Evolutionary conservation across 1,139 yeast genomes (phyloP).

Genomic region (Hemisphaericaspora xylanilytica): DNA sequence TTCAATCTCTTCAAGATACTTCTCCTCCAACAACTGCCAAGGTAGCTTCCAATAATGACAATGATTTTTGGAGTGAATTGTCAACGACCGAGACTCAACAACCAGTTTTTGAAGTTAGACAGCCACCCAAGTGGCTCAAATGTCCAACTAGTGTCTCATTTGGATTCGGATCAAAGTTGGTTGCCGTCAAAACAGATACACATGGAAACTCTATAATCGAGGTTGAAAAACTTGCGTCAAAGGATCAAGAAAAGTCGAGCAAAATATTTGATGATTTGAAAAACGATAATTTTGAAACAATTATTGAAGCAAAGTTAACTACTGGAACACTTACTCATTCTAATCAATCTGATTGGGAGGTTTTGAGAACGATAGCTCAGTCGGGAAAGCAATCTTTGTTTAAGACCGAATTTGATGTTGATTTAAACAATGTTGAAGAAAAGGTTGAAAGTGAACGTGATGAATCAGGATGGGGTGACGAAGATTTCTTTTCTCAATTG

Average conservation of each 20-base stretch:
- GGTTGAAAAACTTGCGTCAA: conserved; percentile 49
- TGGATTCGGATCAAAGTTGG: conserved; percentile 93
- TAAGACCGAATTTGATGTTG: conserved; percentile 17
- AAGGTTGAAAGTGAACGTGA: conserved; percentile 32
- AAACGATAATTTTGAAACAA: conserved; percentile 49
- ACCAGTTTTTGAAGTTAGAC: conserved; percentile 62
- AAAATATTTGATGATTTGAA: conserved; percentile 60
- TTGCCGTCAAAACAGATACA: conserved; percentile 46
- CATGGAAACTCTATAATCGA: conserved; percentile 46
- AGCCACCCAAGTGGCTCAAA: conserved; percentile 89
- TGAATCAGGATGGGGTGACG: conserved; percentile 33
- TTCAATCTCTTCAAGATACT: conserved; percentile 87
- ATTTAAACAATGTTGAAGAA: conserved; percentile 23
- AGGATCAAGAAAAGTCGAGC: conserved; percentile 37
- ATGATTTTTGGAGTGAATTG: conserved; percentile 74
- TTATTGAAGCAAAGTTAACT: conserved; percentile 53
- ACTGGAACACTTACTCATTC: conserved; percentile 36
- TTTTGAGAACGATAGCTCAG: conserved; percentile 56
- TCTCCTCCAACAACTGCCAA: conserved; percentile 51
- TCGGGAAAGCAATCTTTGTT: conserved; percentile 47
- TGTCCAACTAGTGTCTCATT: conserved; percentile 76
- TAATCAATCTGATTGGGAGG: conserved; percentile 74
- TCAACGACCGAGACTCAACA: conserved; percentile 75
- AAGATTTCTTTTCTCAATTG: conserved; percentile 48
- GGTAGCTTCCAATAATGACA: conserved; percentile 57